Conservation (phyloP, 2,329 filamentous ascomycete species). For the Zalaria obscura region DNA sequence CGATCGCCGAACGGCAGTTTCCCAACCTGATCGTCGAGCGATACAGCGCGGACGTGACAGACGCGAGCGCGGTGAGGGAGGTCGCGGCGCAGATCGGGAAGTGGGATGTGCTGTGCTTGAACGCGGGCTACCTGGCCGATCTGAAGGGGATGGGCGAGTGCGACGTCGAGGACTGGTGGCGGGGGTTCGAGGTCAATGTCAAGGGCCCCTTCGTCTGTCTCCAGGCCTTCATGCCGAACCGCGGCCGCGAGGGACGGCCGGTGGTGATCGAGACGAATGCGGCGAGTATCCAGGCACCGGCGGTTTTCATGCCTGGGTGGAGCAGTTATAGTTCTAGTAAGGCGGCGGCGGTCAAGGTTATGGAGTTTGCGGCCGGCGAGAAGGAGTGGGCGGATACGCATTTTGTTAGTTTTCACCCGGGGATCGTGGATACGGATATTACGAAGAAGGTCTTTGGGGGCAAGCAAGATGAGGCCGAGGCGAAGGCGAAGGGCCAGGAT, state of each 20-base stretch:
- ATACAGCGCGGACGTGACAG: conserved; percentile 10
- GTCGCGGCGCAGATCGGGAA: not conserved
- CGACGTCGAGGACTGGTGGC: conserved; percentile 1
- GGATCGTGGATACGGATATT: not conserved
- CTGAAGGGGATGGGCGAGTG: not conserved
- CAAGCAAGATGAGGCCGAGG: not conserved
- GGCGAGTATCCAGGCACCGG: not conserved
- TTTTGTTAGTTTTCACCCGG: not conserved
- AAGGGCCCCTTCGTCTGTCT: not conserved
- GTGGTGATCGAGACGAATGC: not conserved
- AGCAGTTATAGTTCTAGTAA: not conserved
- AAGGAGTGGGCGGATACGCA: not conserved
- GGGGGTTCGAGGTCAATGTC: conserved; percentile 1
- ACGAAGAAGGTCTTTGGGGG: not conserved
- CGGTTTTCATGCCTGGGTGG: not conserved
- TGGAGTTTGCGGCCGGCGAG: not conserved
- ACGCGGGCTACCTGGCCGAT: not conserved
- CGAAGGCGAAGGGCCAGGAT: not conserved
- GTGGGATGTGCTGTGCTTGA: conserved; percentile 2
- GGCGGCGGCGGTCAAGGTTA: not conserved
- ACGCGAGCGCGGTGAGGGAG: conserved; percentile 8
- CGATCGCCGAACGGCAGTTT: conserved; percentile 19
- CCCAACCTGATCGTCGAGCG: conserved; percentile 17
- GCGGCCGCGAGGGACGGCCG: too few species aligned
- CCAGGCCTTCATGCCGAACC: not conserved